Conservation (phyloP, 441 rosid species). For the Gossypium schwendimanii region DNA sequence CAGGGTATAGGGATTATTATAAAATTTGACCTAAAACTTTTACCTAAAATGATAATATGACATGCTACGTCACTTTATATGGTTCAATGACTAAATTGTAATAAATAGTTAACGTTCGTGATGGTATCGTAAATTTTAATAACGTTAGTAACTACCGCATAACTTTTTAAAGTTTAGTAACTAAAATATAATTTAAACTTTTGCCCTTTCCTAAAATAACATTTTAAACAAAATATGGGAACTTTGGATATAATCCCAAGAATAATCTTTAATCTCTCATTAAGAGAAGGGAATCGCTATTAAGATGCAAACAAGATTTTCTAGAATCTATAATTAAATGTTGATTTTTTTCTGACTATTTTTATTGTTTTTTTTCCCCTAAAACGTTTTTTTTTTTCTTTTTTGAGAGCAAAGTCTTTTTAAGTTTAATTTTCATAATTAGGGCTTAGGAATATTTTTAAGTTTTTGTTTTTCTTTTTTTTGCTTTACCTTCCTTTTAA, state of each 20-base stretch:
- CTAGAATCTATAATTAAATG: slow-evolving; percentile 34
- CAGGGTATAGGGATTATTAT: no score
- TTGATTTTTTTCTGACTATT: not conserved
- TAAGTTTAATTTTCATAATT: not conserved
- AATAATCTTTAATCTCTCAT: slow-evolving; percentile 10
- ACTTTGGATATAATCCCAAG: slow-evolving; percentile 17
- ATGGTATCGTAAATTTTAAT: no score
- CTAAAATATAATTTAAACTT: no score
- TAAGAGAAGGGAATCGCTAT: slow-evolving; percentile 14
- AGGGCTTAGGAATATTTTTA: not conserved
- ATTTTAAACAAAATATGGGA: not conserved
- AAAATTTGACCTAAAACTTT: no score
- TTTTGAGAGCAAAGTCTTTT: not conserved
- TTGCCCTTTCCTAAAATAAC: not conserved
- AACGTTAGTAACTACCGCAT: no score
- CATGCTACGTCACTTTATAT: no score
- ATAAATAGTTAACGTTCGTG: no score
- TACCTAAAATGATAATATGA: no score
- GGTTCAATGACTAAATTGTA: no score
- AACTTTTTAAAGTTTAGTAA: no score
- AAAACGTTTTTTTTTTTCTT: no score
- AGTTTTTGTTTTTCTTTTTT: not conserved
- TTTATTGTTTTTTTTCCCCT: not conserved
- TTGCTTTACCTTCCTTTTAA: not conserved
- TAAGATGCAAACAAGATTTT: slow-evolving; percentile 33